A percentile compares a stretch with the other conserved stretches of the same genome.
Evolutionary conservation across 345 rosid genomes (phyloP).

Genomic region (Ceriops zippeliana): DNA sequence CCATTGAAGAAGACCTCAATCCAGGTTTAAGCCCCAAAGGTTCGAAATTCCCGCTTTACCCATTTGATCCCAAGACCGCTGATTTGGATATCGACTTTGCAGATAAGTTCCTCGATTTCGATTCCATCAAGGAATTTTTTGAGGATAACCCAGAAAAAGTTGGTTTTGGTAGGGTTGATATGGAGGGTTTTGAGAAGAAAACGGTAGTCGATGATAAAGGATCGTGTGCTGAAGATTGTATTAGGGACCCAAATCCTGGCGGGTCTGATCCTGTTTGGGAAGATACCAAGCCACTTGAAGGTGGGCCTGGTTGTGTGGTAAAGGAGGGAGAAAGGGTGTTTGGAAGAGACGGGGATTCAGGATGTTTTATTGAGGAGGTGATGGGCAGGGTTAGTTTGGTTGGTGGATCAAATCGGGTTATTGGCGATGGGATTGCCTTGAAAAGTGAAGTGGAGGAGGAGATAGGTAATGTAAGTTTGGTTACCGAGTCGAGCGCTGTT

Average conservation of each 20-base stretch:
- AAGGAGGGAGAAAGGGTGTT: conserved; percentile 33
- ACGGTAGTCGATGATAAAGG: conserved; percentile 33
- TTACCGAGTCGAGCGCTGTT: background rate
- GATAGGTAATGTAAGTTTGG: background rate
- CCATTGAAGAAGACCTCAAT: conserved; percentile 25
- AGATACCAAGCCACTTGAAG: conserved; percentile 20
- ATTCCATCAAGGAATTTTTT: conserved; percentile 48
- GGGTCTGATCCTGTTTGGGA: conserved; percentile 18
- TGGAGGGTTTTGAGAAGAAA: conserved; percentile 28
- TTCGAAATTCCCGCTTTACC: conserved; percentile 29
- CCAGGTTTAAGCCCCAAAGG: conserved; percentile 33
- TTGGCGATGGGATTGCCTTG: background rate
- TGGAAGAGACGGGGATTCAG: conserved; percentile 29
- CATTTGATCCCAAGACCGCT: conserved; percentile 25
- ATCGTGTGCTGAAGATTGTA: conserved; percentile 12
- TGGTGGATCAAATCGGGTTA: conserved; percentile 1
- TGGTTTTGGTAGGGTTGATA: conserved; percentile 33
- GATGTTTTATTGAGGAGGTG: conserved; percentile 43
- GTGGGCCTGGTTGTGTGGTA: conserved; percentile 18
- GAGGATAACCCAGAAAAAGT: conserved; percentile 30
- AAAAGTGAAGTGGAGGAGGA: background rate
- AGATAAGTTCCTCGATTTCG: conserved; percentile 64
- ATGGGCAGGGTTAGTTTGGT: conserved; percentile 43
- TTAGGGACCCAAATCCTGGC: conserved; percentile 6
- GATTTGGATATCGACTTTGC: conserved; percentile 27